Evolutionary conservation across 2,329 filamentous ascomycete species (phyloP), one percentile per base, ranked within the genome.

Genomic region (Corniculantispora saksenae): DNA sequence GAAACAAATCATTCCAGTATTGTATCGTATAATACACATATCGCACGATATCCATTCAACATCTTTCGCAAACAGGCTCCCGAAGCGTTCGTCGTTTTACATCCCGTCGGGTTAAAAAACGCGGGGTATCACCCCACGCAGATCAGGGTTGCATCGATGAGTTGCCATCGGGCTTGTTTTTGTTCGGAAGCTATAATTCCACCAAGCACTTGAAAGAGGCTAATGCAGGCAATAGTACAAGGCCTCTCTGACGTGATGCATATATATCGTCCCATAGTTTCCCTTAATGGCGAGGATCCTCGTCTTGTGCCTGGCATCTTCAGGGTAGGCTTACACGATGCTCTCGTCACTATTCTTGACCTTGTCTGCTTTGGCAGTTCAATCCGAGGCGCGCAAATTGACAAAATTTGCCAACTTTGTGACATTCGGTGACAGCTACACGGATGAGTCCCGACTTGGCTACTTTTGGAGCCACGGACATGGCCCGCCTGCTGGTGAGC

Each of bases 361-460:
- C 9, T 19, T 43, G 6, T 43, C 38, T 13, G 38, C 38, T 13
- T 19, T 43, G 12, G 12, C 38, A 13, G 12, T 19, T 19, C 8
- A 13, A 7, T 13, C 17, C 12, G 38, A 43, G 38, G 38, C 38
- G 17, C 38, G 12, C 10, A 13, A 43, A 10, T 43, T 43, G 17
- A 43, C 4, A 43, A 43, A 43, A 13, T 43, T 43, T 43, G 82
- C 86, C 32, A 89, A 86, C 58, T 74, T 92, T 45, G 84, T 92
- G 47, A 83, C 87, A 0, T 93, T 93, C 72, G 90, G 91, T 15
- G 89, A 93, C 75, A 92, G 89, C 75, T 93, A 90, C 72, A 92
- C 90, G 0, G 91, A 94, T 72, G 89, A 93, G 70, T 86, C 84
- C 15, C 85, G 91, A 13, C 38, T 43, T 13, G 12, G 74, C 91